Percentiles rank a stretch among this genome's conserved stretches.
Evolutionary conservation across 2,329 filamentous ascomycete species (phyloP).

Genomic region (Aspergillus ibericus): DNA sequence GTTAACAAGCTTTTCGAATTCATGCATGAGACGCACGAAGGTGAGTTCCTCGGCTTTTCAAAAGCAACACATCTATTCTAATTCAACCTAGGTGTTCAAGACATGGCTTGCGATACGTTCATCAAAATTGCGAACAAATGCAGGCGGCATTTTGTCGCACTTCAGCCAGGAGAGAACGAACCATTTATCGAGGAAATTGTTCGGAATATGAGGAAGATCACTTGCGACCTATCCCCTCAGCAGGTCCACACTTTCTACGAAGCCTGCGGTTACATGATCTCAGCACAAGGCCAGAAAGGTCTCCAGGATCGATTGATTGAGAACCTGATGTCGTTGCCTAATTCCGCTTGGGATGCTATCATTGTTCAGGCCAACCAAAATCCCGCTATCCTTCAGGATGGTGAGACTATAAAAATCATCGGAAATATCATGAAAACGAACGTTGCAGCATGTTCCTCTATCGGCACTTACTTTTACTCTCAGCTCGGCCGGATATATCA

Average conservation of each 20-base stretch:
- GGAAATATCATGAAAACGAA: slow-evolving; percentile 99
- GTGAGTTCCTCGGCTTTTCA: slow-evolving; percentile 46
- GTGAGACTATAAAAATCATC: slow-evolving; percentile 96
- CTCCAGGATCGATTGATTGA: slow-evolving; percentile 88
- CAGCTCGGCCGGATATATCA: slow-evolving; percentile 97
- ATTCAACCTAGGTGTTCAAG: slow-evolving; percentile 73
- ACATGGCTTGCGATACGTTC: slow-evolving; percentile 99
- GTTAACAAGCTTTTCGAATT: slow-evolving; percentile 99
- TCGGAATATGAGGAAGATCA: slow-evolving; percentile 91
- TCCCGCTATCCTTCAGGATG: slow-evolving; percentile 82
- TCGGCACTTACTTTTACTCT: slow-evolving; percentile 95
- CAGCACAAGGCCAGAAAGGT: slow-evolving; percentile 91
- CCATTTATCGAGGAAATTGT: slow-evolving; percentile 99
- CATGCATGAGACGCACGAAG: slow-evolving; percentile 99
- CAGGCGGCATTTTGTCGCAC: slow-evolving; percentile 91
- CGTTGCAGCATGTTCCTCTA: slow-evolving; percentile 94
- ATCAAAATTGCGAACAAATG: slow-evolving; percentile 99
- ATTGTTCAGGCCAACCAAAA: slow-evolving; percentile 84
- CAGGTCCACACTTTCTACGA: slow-evolving; percentile 99
- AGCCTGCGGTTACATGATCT: slow-evolving; percentile 98
- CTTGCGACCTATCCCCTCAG: slow-evolving; percentile 89
- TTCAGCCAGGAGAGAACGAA: slow-evolving; percentile 90
- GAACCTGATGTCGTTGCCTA: slow-evolving; percentile 91
- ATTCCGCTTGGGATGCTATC: slow-evolving; percentile 92
- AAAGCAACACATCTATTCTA: slow-evolving; percentile 8